phyloP scores from a whole-genome alignment of 75 land plant genomes.

The Cunninghamia lanceolata region DNA sequence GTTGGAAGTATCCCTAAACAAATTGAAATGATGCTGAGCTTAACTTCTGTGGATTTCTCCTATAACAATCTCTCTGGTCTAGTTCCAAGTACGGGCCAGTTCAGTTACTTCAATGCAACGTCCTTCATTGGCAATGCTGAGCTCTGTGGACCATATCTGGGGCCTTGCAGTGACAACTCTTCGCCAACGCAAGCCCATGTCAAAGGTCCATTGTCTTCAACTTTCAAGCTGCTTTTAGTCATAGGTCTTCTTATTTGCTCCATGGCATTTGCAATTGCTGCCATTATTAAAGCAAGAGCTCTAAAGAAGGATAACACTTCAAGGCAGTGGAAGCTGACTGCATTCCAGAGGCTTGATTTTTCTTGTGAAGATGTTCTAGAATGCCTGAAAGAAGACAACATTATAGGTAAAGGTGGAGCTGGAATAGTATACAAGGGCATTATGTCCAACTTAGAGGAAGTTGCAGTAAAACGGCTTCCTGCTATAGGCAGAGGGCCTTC shows the following conservation, averaged over 20 bases:
- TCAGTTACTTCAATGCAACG: slow-evolving; percentile 68
- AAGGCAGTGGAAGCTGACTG: slow-evolving; percentile 70
- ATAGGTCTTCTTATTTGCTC: slow-evolving; percentile 63
- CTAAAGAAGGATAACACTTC: slow-evolving; percentile 40
- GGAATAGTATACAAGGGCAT: slow-evolving; percentile 83
- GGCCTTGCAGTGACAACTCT: slow-evolving; percentile 36
- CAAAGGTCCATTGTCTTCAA: slow-evolving; percentile 35
- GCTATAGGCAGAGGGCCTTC: slow-evolving; percentile 48
- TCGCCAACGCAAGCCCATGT: slow-evolving; percentile 19
- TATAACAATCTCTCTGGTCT: slow-evolving; percentile 81
- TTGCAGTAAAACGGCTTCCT: slow-evolving; percentile 73
- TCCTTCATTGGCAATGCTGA: slow-evolving; percentile 80
- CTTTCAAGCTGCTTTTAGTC: slow-evolving; percentile 56
- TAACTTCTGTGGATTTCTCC: slow-evolving; percentile 83
- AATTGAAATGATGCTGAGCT: slow-evolving; percentile 56
- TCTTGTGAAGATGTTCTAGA: slow-evolving; percentile 58
- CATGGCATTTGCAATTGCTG: slow-evolving; percentile 55
- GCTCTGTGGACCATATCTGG: slow-evolving; percentile 72
- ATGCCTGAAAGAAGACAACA: slow-evolving; percentile 68
- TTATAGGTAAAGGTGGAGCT: slow-evolving; percentile 84
- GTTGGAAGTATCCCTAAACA: slow-evolving; percentile 50
- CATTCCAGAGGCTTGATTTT: slow-evolving; percentile 84
- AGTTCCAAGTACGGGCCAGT: slow-evolving; percentile 67
- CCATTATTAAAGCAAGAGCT: slow-evolving; percentile 56
- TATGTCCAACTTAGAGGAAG: slow-evolving; percentile 64